Evolutionary conservation across 148 eudicot species (phyloP).

Genomic region (Fallopia convolvulus): DNA sequence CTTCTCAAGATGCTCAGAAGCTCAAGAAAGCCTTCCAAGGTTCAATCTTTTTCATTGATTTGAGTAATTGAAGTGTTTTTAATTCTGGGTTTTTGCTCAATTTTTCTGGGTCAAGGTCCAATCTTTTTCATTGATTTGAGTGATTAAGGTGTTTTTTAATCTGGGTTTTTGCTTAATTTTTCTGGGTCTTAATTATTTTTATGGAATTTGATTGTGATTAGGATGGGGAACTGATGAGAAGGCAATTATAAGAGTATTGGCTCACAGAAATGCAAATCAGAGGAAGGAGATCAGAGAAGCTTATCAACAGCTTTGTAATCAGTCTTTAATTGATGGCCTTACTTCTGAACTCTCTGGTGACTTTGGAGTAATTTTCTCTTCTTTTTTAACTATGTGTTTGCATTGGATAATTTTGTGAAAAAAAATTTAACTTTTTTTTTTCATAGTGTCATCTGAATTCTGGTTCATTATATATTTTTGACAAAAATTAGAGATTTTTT

Average conservation of each 20-base stretch:
- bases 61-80: neutral
- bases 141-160: neutral
- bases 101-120: constrained; percentile 26
- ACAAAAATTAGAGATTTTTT: neutral
- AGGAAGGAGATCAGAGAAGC: constrained; percentile 54
- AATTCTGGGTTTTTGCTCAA: neutral
- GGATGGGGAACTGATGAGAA: constrained; percentile 69
- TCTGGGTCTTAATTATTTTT: neutral
- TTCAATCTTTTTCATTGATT: constrained; percentile 8
- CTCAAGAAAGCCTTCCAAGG: constrained; percentile 57
- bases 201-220: constrained; percentile 18
- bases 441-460: neutral
- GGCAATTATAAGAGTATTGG: constrained; percentile 45
- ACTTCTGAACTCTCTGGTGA: constrained; percentile 67
- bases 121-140: neutral
- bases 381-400: neutral
- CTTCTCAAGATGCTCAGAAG: constrained; percentile 39
- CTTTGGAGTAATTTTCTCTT: constrained; percentile 32
- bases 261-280: constrained; percentile 63
- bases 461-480: neutral
- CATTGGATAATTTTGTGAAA: neutral
- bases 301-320: constrained; percentile 46
- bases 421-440: too few relatives aligned
- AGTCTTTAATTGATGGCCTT: constrained; percentile 45
- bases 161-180: neutral